Conservation (phyloP, 2,329 filamentous ascomycete species). For the Escovopsis sp. region DNA sequence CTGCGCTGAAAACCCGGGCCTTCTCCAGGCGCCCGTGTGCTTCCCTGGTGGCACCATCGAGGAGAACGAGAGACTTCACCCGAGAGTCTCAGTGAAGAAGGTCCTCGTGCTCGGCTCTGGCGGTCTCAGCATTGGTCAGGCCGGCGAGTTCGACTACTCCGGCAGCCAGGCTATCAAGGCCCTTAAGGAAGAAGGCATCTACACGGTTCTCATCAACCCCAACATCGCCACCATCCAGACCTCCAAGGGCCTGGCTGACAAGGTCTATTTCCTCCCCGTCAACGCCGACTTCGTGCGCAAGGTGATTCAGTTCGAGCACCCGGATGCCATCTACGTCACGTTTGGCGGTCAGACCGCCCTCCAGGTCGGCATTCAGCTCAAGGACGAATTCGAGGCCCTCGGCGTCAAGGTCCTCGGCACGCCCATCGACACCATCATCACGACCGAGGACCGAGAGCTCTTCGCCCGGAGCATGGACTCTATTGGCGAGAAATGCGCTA, state of each 20-base stretch:
- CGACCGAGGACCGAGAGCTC: slow-evolving; percentile 91
- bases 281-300: slow-evolving; percentile 95
- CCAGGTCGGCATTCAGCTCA: slow-evolving; percentile 92
- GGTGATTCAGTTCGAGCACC: slow-evolving; percentile 86
- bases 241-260: slow-evolving; percentile 92
- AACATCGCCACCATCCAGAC: slow-evolving; percentile 99
- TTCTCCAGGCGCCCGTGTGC: slow-evolving; percentile 56
- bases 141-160: slow-evolving; percentile 97
- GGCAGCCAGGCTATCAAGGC: slow-evolving; percentile 98
- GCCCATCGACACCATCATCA: slow-evolving; percentile 95
- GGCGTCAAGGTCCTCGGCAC: slow-evolving; percentile 93
- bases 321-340: slow-evolving; percentile 93
- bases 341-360: slow-evolving; percentile 96
- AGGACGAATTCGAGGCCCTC: slow-evolving; percentile 86
- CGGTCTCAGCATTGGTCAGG: slow-evolving; percentile 92
- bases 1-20: slow-evolving; percentile 49
- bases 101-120: slow-evolving; percentile 87
- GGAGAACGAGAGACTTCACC: slow-evolving; percentile 63
- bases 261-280: slow-evolving; percentile 96
- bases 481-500: slow-evolving; percentile 93
- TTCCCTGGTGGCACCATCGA: slow-evolving; percentile 76
- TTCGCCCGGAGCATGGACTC: slow-evolving; percentile 98
- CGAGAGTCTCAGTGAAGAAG: slow-evolving; percentile 78
- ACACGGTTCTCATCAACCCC: slow-evolving; percentile 95
- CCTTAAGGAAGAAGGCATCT: slow-evolving; percentile 92